Evolutionary conservation across 1,139 yeast species (phyloP).

Genomic region (Zygosaccharomyces sapae): DNA sequence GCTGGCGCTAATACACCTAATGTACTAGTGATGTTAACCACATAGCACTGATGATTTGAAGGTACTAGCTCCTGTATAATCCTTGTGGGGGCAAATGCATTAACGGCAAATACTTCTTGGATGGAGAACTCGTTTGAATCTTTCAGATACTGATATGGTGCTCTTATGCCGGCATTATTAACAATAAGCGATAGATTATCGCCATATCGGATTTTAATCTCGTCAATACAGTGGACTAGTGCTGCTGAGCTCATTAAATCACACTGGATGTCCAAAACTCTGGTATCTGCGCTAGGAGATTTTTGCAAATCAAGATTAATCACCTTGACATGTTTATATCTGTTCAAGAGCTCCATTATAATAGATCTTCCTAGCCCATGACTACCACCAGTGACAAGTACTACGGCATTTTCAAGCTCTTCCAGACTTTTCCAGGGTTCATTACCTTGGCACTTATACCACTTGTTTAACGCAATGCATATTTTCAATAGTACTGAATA

Average conservation of each 20-base stretch:
- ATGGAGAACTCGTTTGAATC: slow-evolving; percentile 39
- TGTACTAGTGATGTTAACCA: slow-evolving; percentile 65
- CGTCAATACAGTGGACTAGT: slow-evolving; percentile 35
- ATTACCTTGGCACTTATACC: slow-evolving; percentile 17
- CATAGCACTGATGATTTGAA: slow-evolving; percentile 41
- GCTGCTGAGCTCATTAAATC: slow-evolving; percentile 45
- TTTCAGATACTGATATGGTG: slow-evolving; percentile 41
- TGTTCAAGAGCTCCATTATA: slow-evolving; percentile 37
- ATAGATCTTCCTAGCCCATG: slow-evolving; percentile 55
- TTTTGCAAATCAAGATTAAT: slow-evolving; percentile 48
- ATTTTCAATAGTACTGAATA: slow-evolving; percentile 16
- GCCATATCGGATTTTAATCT: slow-evolving; percentile 36
- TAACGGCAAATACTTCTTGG: slow-evolving; percentile 46
- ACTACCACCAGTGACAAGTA: slow-evolving; percentile 61
- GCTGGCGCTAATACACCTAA: slow-evolving; percentile 70
- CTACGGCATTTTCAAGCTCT: slow-evolving; percentile 13
- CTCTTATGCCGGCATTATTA: slow-evolving; percentile 74
- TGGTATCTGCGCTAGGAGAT: slow-evolving; percentile 30
- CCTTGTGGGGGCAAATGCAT: slow-evolving; percentile 54
- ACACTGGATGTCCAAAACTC: slow-evolving; percentile 42
- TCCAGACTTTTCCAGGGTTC: slow-evolving; percentile 16
- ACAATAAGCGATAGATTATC: slow-evolving; percentile 50
- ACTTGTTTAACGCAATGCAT: slow-evolving; percentile 9
- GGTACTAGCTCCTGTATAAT: slow-evolving; percentile 44
- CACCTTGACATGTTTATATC: slow-evolving; percentile 35